Percentiles rank a stretch among this genome's conserved stretches.
phyloP scores from a whole-genome alignment of 75 land plant species.

The Pinus albicaulis region DNA sequence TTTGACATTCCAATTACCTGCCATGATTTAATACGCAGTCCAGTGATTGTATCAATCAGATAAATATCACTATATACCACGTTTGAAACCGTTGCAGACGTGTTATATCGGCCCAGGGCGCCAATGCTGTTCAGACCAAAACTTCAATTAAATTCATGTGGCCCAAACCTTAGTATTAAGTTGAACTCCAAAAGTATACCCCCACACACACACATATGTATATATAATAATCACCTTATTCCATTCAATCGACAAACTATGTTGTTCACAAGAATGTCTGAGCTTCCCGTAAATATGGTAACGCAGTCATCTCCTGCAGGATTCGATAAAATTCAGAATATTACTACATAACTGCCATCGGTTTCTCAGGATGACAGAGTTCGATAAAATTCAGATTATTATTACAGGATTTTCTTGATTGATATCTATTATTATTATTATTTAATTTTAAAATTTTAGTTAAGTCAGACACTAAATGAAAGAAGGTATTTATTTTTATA shows the following conservation, averaged over 20 bases:
- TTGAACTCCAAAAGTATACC: no score
- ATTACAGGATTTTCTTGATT: no score
- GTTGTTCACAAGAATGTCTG: neutral
- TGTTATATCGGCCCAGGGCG: slow-evolving; percentile 40
- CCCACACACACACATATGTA: no score
- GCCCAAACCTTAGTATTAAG: no score
- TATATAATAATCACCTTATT: neutral
- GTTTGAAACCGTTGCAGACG: slow-evolving; percentile 22
- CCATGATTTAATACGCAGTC: slow-evolving; percentile 68
- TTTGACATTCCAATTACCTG: slow-evolving; percentile 9
- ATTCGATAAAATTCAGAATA: neutral
- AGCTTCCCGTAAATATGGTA: neutral
- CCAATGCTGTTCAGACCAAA: slow-evolving; percentile 34
- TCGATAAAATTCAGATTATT: no score
- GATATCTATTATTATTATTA: no score
- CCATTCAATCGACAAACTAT: neutral
- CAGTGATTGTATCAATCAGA: slow-evolving; percentile 10
- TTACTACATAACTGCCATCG: no score
- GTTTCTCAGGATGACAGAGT: no score
- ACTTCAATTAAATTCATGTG: neutral
- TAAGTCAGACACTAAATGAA: no score
- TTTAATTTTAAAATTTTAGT: no score
- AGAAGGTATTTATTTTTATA: no score
- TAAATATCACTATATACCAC: slow-evolving; percentile 30
- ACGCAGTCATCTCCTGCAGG: neutral